These are phyloP conservation scores for Paracoccidioides lutzii DNA, from an alignment of 2,329 filamentous ascomycete genomes.

Conservation along the genomic window DNA sequence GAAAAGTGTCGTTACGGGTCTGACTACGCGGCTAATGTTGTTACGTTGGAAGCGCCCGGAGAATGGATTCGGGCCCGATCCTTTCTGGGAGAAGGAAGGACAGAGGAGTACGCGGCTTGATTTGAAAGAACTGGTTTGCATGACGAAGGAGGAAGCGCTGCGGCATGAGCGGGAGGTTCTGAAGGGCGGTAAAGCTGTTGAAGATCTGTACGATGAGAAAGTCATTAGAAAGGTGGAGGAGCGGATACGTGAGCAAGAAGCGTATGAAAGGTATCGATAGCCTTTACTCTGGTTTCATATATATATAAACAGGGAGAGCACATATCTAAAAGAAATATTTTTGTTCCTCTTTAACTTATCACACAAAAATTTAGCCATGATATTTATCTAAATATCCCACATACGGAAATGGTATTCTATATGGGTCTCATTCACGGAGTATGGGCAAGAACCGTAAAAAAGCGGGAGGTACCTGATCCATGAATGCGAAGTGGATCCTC, in stretches of 20 bases:
- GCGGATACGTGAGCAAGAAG: constrained; percentile 54
- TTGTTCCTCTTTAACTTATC: too few species aligned
- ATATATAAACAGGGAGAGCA: too few species aligned
- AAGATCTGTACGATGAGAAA: constrained; percentile 60
- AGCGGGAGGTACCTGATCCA: too few species aligned
- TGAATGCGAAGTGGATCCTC: too few species aligned
- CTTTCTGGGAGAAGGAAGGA: constrained; percentile 45
- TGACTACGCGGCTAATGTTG: constrained; percentile 67
- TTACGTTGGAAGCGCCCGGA: constrained; percentile 63
- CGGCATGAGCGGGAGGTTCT: constrained; percentile 71
- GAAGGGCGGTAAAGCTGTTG: constrained; percentile 50
- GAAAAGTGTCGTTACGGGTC: constrained; percentile 67
- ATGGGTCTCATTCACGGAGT: too few species aligned
- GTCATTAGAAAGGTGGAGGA: constrained; percentile 55
- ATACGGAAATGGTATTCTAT: too few species aligned
- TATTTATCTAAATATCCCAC: too few species aligned
- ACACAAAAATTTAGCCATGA: too few species aligned
- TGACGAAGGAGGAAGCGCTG: constrained; percentile 83
- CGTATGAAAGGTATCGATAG: constrained; percentile 38
- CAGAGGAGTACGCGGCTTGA: constrained; percentile 64
- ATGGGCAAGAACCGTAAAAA: too few species aligned
- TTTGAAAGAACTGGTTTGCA: constrained; percentile 64
- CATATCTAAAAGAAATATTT: too few species aligned
- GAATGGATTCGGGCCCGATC: constrained; percentile 47
- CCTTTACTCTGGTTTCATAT: too few species aligned